Conservation (phyloP, 176 grass and related monocot genomes). For the Elaeis guineensis region DNA sequence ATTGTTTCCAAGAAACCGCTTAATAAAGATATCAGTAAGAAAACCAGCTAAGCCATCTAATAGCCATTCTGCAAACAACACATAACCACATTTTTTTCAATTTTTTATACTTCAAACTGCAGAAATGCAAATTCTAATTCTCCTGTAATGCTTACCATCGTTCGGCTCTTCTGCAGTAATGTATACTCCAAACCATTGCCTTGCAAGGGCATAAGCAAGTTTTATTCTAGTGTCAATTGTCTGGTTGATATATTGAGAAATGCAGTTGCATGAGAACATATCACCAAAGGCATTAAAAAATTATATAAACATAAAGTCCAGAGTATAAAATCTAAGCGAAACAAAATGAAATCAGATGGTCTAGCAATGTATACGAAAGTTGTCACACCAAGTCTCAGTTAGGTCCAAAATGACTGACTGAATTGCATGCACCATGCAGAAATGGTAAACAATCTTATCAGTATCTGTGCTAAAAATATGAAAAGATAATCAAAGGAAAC, state of each 20-base stretch:
- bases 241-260: slow-evolving; percentile 28
- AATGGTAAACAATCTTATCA: too few relatives aligned
- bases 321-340: not conserved
- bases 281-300: slow-evolving; percentile 5
- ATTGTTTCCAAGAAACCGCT: slow-evolving; percentile 88
- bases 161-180: slow-evolving; percentile 74
- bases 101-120: not conserved
- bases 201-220: slow-evolving; percentile 81
- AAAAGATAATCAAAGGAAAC: too few relatives aligned
- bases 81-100: slow-evolving; percentile 3
- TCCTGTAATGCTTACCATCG: slow-evolving; percentile 49
- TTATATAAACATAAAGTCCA: slow-evolving; percentile 4
- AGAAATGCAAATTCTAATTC: too few relatives aligned
- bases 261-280: not conserved
- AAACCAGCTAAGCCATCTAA: slow-evolving; percentile 95
- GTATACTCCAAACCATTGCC: slow-evolving; percentile 97
- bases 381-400: too few relatives aligned
- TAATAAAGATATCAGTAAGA: slow-evolving; percentile 84
- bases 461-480: too few relatives aligned
- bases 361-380: too few relatives aligned
- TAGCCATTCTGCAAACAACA: slow-evolving; percentile 71
- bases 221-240: slow-evolving; percentile 90
- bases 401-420: too few relatives aligned
- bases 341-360: too few relatives aligned
- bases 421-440: too few relatives aligned